These are phyloP conservation scores for Exophiala sp. DNA, from an alignment of 2,329 filamentous ascomycete genomes.

Conservation along the genomic window DNA sequence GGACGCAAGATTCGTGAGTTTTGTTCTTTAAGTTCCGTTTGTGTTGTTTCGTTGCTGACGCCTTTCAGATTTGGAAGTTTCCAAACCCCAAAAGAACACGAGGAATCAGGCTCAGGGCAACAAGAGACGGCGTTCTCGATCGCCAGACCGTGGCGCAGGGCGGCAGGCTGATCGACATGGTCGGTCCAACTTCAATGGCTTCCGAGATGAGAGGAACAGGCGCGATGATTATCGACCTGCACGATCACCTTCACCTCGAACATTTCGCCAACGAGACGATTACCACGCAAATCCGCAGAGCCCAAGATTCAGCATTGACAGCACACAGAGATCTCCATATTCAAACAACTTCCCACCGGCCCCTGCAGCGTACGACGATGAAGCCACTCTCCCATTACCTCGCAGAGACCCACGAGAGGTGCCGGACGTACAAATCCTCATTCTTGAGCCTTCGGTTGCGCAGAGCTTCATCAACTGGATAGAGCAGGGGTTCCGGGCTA, in stretches of 20 bases:
- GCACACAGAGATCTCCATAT: conserved; percentile 60
- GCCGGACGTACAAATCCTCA: conserved; percentile 82
- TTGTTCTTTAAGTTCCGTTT: too few relatives aligned
- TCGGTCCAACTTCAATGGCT: conserved; percentile 43
- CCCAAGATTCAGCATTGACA: conserved; percentile 41
- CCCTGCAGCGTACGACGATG: conserved; percentile 54
- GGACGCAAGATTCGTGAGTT: conserved; percentile 70
- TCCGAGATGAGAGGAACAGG: conserved; percentile 45
- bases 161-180: conserved; percentile 29
- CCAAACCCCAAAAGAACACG: conserved; percentile 76
- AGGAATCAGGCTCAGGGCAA: conserved; percentile 50
- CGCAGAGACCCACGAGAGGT: conserved; percentile 67
- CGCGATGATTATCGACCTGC: conserved; percentile 62
- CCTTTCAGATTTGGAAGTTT: conserved; percentile 81
- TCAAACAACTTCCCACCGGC: conserved; percentile 60
- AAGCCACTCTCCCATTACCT: conserved; percentile 64
- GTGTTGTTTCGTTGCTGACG: too few relatives aligned
- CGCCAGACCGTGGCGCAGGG: conserved; percentile 32
- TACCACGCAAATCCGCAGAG: conserved; percentile 46
- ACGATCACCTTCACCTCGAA: conserved; percentile 55
- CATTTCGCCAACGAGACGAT: conserved; percentile 59
- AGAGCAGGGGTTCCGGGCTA: conserved; percentile 65
- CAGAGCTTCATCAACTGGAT: conserved; percentile 78
- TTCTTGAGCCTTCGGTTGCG: conserved; percentile 51
- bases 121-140: conserved; percentile 40